A percentile compares a stretch with the other conserved stretches of the same genome.
Evolutionary conservation across 345 rosid species (phyloP).

Genomic region (Salix brachista): DNA sequence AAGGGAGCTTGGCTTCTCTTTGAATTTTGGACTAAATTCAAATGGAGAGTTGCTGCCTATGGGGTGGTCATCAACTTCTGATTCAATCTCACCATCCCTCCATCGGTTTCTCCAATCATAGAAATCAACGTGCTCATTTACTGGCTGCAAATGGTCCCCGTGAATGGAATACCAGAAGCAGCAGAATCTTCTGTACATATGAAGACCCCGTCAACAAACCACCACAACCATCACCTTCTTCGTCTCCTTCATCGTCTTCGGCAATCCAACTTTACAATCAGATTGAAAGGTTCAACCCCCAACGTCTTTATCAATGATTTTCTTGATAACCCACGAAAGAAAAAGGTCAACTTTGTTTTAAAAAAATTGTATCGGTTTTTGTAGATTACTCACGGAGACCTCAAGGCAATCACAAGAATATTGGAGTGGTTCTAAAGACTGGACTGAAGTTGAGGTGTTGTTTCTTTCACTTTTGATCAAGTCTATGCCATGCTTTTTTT

Average conservation of each 20-base stretch:
- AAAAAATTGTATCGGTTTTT: background rate
- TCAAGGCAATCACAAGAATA: slow-evolving; percentile 69
- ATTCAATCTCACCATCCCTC: background rate
- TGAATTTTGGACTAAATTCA: background rate
- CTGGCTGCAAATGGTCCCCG: background rate
- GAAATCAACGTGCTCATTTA: background rate
- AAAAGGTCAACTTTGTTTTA: background rate
- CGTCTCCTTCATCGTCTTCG: slow-evolving; percentile 27
- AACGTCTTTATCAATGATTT: background rate
- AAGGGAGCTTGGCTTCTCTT: background rate
- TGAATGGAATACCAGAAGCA: background rate
- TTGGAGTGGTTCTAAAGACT: slow-evolving; percentile 55
- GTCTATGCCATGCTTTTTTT: background rate
- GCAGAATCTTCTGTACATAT: slow-evolving; percentile 35
- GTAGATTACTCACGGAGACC: slow-evolving; percentile 81
- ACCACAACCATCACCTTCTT: slow-evolving; percentile 15
- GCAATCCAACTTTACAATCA: slow-evolving; percentile 72
- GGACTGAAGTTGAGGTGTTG: slow-evolving; percentile 80
- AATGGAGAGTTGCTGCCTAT: slow-evolving; percentile 22
- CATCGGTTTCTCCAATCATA: background rate
- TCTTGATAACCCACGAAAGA: background rate
- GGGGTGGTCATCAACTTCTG: slow-evolving; percentile 4
- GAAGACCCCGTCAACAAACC: slow-evolving; percentile 35
- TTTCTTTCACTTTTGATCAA: background rate
- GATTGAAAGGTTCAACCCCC: slow-evolving; percentile 63